Evolutionary conservation across 2,329 filamentous ascomycete species (phyloP).

Genomic region (Bipolaris gigantea): DNA sequence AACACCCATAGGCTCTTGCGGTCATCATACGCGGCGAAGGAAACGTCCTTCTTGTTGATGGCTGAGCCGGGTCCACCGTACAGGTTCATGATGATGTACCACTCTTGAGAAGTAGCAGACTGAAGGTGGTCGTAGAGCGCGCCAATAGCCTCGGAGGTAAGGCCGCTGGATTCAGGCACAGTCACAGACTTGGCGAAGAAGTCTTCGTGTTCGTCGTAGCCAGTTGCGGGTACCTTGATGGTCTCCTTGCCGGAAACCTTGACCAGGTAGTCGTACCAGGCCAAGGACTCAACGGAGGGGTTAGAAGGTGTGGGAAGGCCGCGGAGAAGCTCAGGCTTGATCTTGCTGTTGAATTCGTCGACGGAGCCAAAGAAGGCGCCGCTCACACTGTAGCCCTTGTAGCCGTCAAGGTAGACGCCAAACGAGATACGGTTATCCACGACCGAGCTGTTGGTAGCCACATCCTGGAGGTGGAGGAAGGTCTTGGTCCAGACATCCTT

Average conservation of each 20-base stretch:
- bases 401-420: constrained; percentile 47
- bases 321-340: constrained; percentile 46
- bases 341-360: constrained; percentile 43
- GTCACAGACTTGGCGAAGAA: constrained; percentile 49
- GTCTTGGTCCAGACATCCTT: constrained; percentile 41
- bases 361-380: constrained; percentile 48
- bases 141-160: constrained; percentile 31
- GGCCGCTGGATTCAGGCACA: constrained; percentile 41
- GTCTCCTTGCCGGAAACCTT: constrained; percentile 42
- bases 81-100: constrained; percentile 46
- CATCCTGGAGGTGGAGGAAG: constrained; percentile 48
- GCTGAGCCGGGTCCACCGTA: constrained; percentile 44
- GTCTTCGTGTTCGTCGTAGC: constrained; percentile 44
- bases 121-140: constrained; percentile 40
- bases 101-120: constrained; percentile 22
- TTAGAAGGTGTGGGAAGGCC: constrained; percentile 34
- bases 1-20: constrained; percentile 44
- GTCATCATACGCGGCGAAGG: constrained; percentile 42
- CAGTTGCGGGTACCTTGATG: constrained; percentile 35
- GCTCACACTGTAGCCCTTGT: constrained; percentile 38
- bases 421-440: constrained; percentile 48
- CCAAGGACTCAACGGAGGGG: constrained; percentile 28
- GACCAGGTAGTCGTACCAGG: constrained; percentile 47
- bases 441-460: constrained; percentile 45
- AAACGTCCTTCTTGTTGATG: constrained; percentile 41